Evolutionary conservation across 179 eudicot species (phyloP), one percentile per base, ranked within the genome.

Genomic region (Beta macrorhiza): DNA sequence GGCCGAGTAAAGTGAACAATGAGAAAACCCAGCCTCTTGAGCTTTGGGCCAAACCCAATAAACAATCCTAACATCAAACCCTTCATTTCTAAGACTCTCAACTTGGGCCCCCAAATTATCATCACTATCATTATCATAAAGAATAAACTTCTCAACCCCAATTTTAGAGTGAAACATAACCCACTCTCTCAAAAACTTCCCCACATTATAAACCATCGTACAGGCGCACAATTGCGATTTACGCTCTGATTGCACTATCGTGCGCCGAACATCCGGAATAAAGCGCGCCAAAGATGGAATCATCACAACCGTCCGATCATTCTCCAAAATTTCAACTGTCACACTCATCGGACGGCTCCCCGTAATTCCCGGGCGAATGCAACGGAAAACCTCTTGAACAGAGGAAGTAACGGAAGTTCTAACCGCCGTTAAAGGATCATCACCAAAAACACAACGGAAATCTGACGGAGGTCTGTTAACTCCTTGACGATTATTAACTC

Each of bases 1-100:
- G 14, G 78, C 82, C 5, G 92, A 80, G 44, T 71, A 55, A 2
- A 94, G 45, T 0, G 90, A 88, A 29, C 91, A 83, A 52, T 94
- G 98, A 0, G 98, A 94, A 59, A 94, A 93, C 6, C 98, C 98
- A 15, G 92, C 91, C 65, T 94, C 98, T 44, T 94, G 98, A 0
- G 98, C 85, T 74, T 94, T 94, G 0, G 90, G 91, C 98, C 98
- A 93, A 0, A 88, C 82, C 98, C 97, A 94, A 51, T 82, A 79
- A 13, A 79, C 82, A 29, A 80, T 86, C 29, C 53, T 79, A 16
- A 94, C 74, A 22, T 94, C 87, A 29, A 72, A 91, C 12, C 96
- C 96, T 19, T 85, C 83, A 1, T 77, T 32, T 4, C 72, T 78
- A 3, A 94, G 86, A 71, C 86, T 83, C 0, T 67, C 76, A 5